Base-by-base conservation (phyloP, 371 early-diverging fungal genomes). In the Polyrhizophydium stewartii region DNA sequence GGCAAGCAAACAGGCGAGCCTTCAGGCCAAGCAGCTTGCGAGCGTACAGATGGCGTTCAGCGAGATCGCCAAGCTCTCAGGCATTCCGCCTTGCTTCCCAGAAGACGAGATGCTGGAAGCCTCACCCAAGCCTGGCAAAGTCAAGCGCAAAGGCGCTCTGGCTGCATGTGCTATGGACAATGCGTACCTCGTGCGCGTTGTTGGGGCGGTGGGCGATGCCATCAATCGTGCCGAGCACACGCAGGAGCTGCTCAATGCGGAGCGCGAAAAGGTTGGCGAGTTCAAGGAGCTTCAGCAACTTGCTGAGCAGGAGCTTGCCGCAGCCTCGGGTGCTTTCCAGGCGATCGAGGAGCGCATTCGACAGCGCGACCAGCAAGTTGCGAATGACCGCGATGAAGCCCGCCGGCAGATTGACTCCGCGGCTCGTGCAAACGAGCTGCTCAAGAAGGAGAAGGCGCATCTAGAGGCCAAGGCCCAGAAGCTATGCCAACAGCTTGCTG, bases 31-130 rank as follows among this genome's bases (percentile, higher is more conserved):
- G 32, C 53, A 53, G 25, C 25, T 53, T 25, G 53, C 53, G n/a
- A 31, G 53, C 24, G 53, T 53, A 7, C 53, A 53, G 35, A 53
- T 53, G 53, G 25, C 53, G 30, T 27, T 53, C n/a, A 35, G 25
- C 35, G 53, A 53, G 25, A 25, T 53, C 30, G 6, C 32, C 30
- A 53, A 53, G 35, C 13, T 53, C 5, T 6, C 25, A 25, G 53
- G n/a, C 19, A n/a, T 53, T 3, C 53, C 53, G 32, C 10, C 53
- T 5, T 53, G 6, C 27, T 32, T 5, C 10, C 2, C 32, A 3
- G 25, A 7, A 5, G 53, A 53, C 13, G 53, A 53, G n/a, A 2
- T 53, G 19, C 30, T 30, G 6, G 53, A 53, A 16, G 25, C n/a
- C 21, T n/a, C 53, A 12, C 10, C 35, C 19, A 25, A 21, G 24